Base-by-base conservation (phyloP, 2,329 filamentous ascomycete species). In the Fusarium poae region DNA sequence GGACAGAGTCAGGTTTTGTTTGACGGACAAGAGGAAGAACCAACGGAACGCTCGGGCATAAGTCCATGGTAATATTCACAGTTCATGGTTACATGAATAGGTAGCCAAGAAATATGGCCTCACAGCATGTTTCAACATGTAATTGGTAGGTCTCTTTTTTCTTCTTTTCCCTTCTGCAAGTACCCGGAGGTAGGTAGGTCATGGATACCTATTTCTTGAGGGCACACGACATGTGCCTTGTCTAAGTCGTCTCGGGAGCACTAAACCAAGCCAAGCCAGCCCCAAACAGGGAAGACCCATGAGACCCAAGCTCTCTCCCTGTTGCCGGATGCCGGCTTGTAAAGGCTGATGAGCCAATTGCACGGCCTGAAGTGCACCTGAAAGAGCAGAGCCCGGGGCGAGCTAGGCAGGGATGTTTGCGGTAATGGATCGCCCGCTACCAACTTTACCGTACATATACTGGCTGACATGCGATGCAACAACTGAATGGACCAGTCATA, bases 191-290 rank as follows among this genome's bases (percentile, higher is more conserved):
- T 39, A 35, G 12, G 23, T 45, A 63, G 32, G 48, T 53, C 45
- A 53, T 59, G 35, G 53, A 53, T 54, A 21, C 35, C 35, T 20
- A 53, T 37, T 46, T 40, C 18, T 39, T 50, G 46, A 62, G 32
- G 44, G 63, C 62, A 66, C 63, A 66, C 62, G 60, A 65, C 62
- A 65, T 65, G 46, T 59, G 11, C n/a, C 42, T 65, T 65, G 42
- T 55, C 46, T 65, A 65, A 65, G 62, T 65, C 44, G 50, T 9
- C 50, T 30, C 37, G 32, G 60, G 37, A 50, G 58, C 44, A 48
- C 50, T 45, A 62, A 57, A 30, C 43, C 43, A 15, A 45, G 43
- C 43, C 43, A 21, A 30, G 50, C n/a, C 60, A 63, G 40, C 18
- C 40, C 50, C 53, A 49, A 65, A 27, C 62, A 65, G 62, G 62